Evolutionary conservation across 441 rosid genomes (phyloP).

Genomic region (Geranium incanum): DNA sequence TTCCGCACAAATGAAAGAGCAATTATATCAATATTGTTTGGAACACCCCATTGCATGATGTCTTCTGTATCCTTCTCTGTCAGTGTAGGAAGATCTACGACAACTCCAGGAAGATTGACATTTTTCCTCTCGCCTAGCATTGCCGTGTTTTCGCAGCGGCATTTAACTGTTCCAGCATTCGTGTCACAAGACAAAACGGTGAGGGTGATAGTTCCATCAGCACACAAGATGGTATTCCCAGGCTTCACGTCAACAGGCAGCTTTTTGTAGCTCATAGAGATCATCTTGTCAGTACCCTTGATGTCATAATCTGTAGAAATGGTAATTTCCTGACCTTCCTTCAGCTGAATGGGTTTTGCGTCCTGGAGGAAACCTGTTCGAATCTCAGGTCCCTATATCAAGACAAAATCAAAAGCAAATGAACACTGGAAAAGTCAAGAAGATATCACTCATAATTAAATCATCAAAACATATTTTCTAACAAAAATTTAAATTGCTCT

Average conservation of each 20-base stretch:
- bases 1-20: slow-evolving; percentile 90
- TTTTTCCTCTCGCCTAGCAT: slow-evolving; percentile 91
- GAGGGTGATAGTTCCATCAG: slow-evolving; percentile 88
- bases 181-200: slow-evolving; percentile 63
- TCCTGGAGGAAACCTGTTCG: slow-evolving; percentile 90
- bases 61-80: slow-evolving; percentile 95
- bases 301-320: slow-evolving; percentile 67
- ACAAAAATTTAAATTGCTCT: background rate
- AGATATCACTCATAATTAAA: background rate
- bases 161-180: slow-evolving; percentile 55
- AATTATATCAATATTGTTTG: slow-evolving; percentile 89
- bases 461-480: background rate
- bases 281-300: slow-evolving; percentile 65
- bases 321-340: slow-evolving; percentile 71
- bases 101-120: slow-evolving; percentile 89
- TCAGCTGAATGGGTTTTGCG: slow-evolving; percentile 67
- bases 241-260: slow-evolving; percentile 68
- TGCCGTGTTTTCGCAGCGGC: slow-evolving; percentile 84
- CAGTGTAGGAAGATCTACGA: slow-evolving; percentile 87
- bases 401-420: background rate
- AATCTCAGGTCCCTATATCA: slow-evolving; percentile 82
- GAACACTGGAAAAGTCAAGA: background rate
- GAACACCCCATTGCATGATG: slow-evolving; percentile 77
- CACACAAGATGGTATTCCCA: slow-evolving; percentile 76
- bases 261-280: slow-evolving; percentile 90